phyloP scores from a whole-genome alignment of 139 green algal species.

The Chlamydomonas schloesseri region DNA sequence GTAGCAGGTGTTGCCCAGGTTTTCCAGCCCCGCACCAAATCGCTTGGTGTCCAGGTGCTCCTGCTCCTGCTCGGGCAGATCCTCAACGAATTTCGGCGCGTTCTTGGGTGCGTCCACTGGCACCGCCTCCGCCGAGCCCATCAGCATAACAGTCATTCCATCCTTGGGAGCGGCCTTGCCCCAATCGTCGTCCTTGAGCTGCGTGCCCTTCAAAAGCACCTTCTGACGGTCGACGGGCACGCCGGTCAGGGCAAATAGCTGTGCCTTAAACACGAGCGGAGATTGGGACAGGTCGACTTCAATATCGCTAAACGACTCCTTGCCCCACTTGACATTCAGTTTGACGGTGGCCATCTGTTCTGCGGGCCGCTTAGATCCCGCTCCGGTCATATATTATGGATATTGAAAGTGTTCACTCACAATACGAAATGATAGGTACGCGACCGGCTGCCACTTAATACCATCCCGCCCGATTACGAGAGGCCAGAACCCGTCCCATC shows the following conservation, averaged over 20 bases:
- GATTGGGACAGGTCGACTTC: slow-evolving; percentile 88
- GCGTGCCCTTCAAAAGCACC: slow-evolving; percentile 96
- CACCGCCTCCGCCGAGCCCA: slow-evolving; percentile 92
- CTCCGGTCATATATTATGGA: slow-evolving; percentile 17
- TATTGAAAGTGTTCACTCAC: not conserved
- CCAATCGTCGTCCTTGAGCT: slow-evolving; percentile 97
- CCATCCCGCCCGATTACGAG: not conserved
- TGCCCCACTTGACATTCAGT: slow-evolving; percentile 95
- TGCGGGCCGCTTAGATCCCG: slow-evolving; percentile 7
- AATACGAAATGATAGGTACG: slow-evolving; percentile 7
- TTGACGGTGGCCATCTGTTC: slow-evolving; percentile 63
- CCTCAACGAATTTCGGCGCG: slow-evolving; percentile 90
- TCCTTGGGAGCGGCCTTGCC: slow-evolving; percentile 84
- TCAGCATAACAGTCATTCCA: slow-evolving; percentile 94
- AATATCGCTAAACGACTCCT: slow-evolving; percentile 88
- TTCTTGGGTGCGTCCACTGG: slow-evolving; percentile 76
- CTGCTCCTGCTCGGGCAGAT: slow-evolving; percentile 91
- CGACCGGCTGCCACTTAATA: not conserved
- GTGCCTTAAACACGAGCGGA: slow-evolving; percentile 93
- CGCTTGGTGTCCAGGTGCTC: slow-evolving; percentile 68
- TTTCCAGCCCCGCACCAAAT: slow-evolving; percentile 90
- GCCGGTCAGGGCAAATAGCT: slow-evolving; percentile 94
- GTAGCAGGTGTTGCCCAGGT: slow-evolving; percentile 99
- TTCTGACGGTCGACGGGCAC: slow-evolving; percentile 96
- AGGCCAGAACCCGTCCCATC: not conserved